These are phyloP conservation scores for Lumnitzera racemosa DNA, from an alignment of 345 rosid genomes.

Conservation along the genomic window DNA sequence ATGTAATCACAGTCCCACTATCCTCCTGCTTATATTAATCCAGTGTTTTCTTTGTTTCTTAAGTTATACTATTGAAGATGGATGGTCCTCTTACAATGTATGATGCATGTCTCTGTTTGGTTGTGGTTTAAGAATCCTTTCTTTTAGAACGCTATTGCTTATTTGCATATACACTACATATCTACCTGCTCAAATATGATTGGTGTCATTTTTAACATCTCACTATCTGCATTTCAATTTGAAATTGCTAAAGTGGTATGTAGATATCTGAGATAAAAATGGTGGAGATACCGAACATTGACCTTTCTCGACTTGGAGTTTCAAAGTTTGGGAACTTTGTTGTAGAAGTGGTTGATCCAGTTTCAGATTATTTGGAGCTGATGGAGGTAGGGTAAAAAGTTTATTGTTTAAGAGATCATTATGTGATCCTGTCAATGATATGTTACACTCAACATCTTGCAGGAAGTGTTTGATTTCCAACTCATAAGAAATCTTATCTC, in stretches of 20 bases:
- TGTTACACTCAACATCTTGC: slow-evolving; percentile 22
- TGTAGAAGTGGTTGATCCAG: slow-evolving; percentile 87
- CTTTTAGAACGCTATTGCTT: too few species aligned
- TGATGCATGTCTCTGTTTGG: too few species aligned
- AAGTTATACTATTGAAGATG: too few species aligned
- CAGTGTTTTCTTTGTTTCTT: too few species aligned
- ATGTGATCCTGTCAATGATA: background rate
- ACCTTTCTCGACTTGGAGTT: slow-evolving; percentile 65
- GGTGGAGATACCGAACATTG: slow-evolving; percentile 77
- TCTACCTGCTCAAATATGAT: too few species aligned
- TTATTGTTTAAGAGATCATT: background rate
- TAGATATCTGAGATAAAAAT: slow-evolving; percentile 83
- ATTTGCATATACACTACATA: too few species aligned
- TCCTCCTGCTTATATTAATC: too few species aligned
- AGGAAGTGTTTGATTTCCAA: slow-evolving; percentile 81
- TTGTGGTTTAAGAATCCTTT: too few species aligned
- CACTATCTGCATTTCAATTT: slow-evolving; percentile 3
- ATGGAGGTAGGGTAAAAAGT: slow-evolving; percentile 60
- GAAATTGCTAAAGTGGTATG: slow-evolving; percentile 11
- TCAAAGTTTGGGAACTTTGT: slow-evolving; percentile 58
- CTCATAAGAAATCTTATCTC: slow-evolving; percentile 73
- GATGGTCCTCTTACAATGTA: too few species aligned
- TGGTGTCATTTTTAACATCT: too few species aligned
- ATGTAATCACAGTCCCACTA: too few species aligned
- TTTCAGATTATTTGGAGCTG: slow-evolving; percentile 83